Evolutionary conservation across 257 asterid genomes (phyloP).

Genomic region (Lycium barbarum): DNA sequence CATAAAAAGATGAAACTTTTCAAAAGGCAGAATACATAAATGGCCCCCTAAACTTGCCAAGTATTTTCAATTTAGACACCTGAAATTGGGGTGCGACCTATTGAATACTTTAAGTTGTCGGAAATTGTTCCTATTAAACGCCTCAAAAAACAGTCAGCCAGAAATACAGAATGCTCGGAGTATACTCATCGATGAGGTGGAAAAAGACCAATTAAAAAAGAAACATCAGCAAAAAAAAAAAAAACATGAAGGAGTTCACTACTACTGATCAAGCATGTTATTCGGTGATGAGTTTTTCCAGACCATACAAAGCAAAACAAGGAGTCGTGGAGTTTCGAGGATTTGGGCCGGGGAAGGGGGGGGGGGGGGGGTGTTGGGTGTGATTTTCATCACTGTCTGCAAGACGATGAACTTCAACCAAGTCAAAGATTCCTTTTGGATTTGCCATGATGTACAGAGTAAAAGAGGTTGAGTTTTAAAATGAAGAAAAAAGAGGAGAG

Average conservation of each 20-base stretch:
- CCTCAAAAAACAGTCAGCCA: neutral
- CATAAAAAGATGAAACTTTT: neutral
- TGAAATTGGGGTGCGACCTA: neutral
- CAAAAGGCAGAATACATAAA: neutral
- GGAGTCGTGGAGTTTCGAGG: no score
- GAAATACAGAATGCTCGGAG: neutral
- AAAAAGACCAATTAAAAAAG: neutral
- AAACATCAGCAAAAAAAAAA: neutral
- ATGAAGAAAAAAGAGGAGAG: no score
- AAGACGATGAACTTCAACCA: no score
- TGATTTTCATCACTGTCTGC: no score
- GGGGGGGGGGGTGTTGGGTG: no score
- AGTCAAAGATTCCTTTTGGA: no score
- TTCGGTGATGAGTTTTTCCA: no score
- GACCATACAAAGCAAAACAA: no score
- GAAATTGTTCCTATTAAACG: neutral
- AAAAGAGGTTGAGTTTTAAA: no score
- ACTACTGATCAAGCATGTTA: neutral
- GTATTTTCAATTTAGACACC: neutral
- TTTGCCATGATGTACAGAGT: no score
- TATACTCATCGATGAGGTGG: neutral
- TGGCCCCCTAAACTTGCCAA: neutral
- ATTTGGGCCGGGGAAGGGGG: no score
- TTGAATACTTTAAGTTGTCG: neutral
- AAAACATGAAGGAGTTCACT: neutral